Conservation (phyloP, 108 stramenopile genomes). For the Halocafeteria seosinensis region DNA sequence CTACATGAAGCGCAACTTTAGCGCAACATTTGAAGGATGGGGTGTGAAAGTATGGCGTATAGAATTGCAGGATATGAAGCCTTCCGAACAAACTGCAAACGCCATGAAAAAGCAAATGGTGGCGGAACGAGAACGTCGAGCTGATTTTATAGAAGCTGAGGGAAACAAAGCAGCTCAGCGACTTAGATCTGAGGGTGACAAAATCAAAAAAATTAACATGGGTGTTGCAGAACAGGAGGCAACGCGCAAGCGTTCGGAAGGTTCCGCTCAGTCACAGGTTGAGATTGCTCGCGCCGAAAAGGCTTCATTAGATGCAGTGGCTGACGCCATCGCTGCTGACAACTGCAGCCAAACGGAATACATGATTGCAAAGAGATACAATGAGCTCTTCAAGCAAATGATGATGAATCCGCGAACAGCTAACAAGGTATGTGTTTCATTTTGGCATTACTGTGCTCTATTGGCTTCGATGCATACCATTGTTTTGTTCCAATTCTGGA, state of each 20-base stretch:
- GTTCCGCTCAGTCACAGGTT: neutral
- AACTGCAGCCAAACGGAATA: neutral
- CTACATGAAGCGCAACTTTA: neutral
- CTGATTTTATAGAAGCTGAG: neutral
- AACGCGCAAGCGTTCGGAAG: neutral
- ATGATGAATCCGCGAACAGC: neutral
- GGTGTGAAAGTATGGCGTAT: neutral
- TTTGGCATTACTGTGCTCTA: too few species aligned
- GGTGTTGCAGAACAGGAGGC: neutral
- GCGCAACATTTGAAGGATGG: neutral
- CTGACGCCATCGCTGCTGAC: neutral
- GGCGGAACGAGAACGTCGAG: neutral
- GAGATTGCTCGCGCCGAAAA: neutral
- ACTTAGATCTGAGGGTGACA: neutral
- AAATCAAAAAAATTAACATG: neutral
- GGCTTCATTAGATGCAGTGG: neutral
- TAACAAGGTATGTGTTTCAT: neutral
- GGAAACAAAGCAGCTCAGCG: neutral
- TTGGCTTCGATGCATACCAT: too few species aligned
- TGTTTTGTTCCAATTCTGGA: too few species aligned
- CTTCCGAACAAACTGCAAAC: neutral
- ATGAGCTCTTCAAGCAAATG: neutral
- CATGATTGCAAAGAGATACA: neutral
- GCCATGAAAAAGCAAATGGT: conserved; percentile 5
- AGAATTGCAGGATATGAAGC: neutral